A percentile compares a stretch with the other conserved stretches of the same genome.
These are phyloP conservation scores for Delphinella strobiligena DNA, from an alignment of 2,329 filamentous ascomycete genomes.

Conservation along the genomic window DNA sequence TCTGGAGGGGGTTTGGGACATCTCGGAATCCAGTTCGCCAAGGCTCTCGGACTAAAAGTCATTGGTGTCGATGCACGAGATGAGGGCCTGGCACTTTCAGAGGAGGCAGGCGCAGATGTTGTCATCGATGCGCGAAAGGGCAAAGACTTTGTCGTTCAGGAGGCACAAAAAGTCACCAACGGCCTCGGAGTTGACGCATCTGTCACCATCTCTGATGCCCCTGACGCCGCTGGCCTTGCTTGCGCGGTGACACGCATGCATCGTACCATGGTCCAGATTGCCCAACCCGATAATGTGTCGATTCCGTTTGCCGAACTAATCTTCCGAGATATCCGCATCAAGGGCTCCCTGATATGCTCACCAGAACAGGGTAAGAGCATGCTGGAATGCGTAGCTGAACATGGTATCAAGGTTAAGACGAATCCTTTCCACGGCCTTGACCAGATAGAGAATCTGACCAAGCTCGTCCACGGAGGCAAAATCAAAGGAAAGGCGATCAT, in stretches of 20 bases:
- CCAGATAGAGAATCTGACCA: conserved; percentile 38
- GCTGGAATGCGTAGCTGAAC: conserved; percentile 22
- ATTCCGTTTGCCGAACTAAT: conserved; percentile 37
- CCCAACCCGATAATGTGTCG: conserved; percentile 32
- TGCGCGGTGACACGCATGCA: conserved; percentile 49
- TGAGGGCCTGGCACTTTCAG: conserved; percentile 37
- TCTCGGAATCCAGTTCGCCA: conserved; percentile 40
- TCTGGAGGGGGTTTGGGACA: conserved; percentile 40
- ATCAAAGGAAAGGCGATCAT: conserved; percentile 29
- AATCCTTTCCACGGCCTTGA: conserved; percentile 42
- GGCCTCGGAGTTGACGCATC: conserved; percentile 40
- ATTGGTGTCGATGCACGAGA: conserved; percentile 45
- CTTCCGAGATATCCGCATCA: conserved; percentile 41
- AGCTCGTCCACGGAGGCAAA: conserved; percentile 39
- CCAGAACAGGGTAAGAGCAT: conserved; percentile 22
- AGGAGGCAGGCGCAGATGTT: conserved; percentile 37
- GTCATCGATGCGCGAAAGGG: conserved; percentile 41
- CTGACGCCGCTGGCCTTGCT: conserved; percentile 35
- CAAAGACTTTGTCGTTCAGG: conserved; percentile 35
- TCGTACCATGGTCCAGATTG: conserved; percentile 46
- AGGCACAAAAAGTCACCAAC: conserved; percentile 36
- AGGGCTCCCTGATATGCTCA: conserved; percentile 27
- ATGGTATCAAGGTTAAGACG: conserved; percentile 37
- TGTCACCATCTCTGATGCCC: conserved; percentile 42
- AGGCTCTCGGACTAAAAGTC: conserved; percentile 37